These are phyloP conservation scores for Pleurotus djamor DNA, from an alignment of 768 basidiomycete genomes.

Conservation along the genomic window DNA sequence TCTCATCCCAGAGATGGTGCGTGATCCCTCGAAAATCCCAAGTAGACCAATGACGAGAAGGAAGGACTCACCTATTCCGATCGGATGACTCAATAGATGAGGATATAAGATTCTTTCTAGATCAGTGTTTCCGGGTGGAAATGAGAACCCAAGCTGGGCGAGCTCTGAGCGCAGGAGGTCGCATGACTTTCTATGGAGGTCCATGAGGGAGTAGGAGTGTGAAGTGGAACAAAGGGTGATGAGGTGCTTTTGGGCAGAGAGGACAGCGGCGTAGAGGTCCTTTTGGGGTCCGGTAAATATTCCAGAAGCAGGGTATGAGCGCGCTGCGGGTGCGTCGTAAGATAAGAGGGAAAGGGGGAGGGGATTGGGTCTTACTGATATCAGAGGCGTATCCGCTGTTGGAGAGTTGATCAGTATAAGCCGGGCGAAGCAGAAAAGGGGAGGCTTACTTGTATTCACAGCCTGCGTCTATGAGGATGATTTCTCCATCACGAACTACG, in stretches of 20 bases:
- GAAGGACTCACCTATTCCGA: constrained; percentile 71
- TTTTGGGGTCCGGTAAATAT: constrained; percentile 75
- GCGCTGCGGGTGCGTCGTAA: constrained; percentile 41
- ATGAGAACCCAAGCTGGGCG: constrained; percentile 70
- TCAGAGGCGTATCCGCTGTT: constrained; percentile 89
- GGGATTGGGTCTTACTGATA: constrained; percentile 60
- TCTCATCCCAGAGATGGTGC: no score
- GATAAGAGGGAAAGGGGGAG: constrained; percentile 2
- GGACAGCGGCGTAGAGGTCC: constrained; percentile 81
- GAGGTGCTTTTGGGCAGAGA: constrained; percentile 69
- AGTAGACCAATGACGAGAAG: neutral
- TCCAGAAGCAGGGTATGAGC: constrained; percentile 87
- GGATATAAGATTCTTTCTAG: constrained; percentile 85
- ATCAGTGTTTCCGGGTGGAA: constrained; percentile 42
- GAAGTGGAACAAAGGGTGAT: constrained; percentile 58
- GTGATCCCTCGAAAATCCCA: no score
- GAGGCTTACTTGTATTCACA: constrained; percentile 81
- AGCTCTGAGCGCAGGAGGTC: constrained; percentile 69
- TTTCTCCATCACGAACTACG: constrained; percentile 63
- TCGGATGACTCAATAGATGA: constrained; percentile 88
- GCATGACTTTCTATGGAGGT: constrained; percentile 76
- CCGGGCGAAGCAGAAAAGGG: neutral
- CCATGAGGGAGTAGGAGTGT: constrained; percentile 58
- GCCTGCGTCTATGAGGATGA: constrained; percentile 88
- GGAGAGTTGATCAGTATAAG: constrained; percentile 2